Evolutionary conservation across 306 rosid genomes (phyloP).

Genomic region (Prosopis cineraria): DNA sequence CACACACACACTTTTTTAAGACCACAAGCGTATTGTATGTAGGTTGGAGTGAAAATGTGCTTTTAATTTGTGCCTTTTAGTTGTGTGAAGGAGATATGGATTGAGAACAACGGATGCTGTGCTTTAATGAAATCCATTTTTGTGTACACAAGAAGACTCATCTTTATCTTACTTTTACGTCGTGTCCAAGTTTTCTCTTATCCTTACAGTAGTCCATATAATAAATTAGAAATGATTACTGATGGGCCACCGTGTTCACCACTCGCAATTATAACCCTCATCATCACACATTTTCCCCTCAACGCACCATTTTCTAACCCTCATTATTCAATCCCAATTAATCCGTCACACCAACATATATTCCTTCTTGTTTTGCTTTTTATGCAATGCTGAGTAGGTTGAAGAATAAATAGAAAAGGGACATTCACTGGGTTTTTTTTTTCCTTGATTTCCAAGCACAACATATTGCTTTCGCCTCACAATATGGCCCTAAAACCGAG

Average conservation of each 20-base stretch:
- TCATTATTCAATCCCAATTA: slow-evolving; percentile 65
- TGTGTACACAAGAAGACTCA: not conserved
- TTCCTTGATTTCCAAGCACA: not conserved
- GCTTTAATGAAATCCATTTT: slow-evolving; percentile 6
- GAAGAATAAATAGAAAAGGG: not conserved
- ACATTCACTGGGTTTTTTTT: not conserved
- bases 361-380: not conserved
- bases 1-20: too few species aligned
- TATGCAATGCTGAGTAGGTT: not conserved
- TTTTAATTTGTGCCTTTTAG: not conserved
- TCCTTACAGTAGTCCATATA: not conserved
- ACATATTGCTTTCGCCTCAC: not conserved
- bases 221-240: slow-evolving; percentile 40
- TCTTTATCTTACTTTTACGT: slow-evolving; percentile 3
- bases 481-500: not conserved
- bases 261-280: slow-evolving; percentile 39
- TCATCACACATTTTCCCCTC: slow-evolving; percentile 42
- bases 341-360: not conserved
- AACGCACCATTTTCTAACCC: slow-evolving; percentile 40
- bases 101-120: slow-evolving; percentile 14
- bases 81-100: not conserved
- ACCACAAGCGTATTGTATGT: not conserved
- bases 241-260: slow-evolving; percentile 46
- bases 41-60: not conserved
- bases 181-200: slow-evolving; percentile 15